These are phyloP conservation scores for Leccinum truebloodii DNA, from an alignment of 768 basidiomycete genomes.

Conservation along the genomic window DNA sequence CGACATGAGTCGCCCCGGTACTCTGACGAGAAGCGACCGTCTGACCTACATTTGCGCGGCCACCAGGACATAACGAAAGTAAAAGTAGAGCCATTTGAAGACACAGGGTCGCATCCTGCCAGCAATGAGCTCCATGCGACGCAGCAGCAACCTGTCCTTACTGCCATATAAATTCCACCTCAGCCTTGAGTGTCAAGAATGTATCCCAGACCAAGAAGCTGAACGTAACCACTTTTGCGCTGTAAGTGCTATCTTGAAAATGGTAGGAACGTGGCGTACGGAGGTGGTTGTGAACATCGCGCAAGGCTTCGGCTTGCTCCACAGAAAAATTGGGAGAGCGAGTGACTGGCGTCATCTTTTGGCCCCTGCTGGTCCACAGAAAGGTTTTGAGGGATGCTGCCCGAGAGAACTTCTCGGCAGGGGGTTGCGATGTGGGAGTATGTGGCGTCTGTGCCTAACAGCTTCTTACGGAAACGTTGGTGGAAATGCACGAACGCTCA, in stretches of 20 bases:
- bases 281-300: constrained; percentile 9
- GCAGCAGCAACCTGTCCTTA: constrained; percentile 6
- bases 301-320: constrained; percentile 7
- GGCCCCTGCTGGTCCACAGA: not conserved
- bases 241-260: not conserved
- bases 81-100: constrained; percentile 20
- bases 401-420: not conserved
- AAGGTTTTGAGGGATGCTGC: no score
- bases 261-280: constrained; percentile 1
- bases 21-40: not conserved
- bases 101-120: constrained; percentile 13
- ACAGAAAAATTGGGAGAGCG: constrained; percentile 1
- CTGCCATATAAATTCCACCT: constrained; percentile 34
- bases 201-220: constrained; percentile 32
- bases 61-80: constrained; percentile 19
- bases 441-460: not conserved
- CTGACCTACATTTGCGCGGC: constrained; percentile 13
- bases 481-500: not conserved
- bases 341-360: constrained; percentile 6
- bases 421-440: not conserved
- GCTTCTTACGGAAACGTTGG: not conserved
- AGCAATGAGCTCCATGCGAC: not conserved
- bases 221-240: constrained; percentile 24
- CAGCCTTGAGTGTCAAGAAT: constrained; percentile 27
- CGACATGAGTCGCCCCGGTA: not conserved